Conservation (phyloP, 116 monocot species). For the Zostera marina region DNA sequence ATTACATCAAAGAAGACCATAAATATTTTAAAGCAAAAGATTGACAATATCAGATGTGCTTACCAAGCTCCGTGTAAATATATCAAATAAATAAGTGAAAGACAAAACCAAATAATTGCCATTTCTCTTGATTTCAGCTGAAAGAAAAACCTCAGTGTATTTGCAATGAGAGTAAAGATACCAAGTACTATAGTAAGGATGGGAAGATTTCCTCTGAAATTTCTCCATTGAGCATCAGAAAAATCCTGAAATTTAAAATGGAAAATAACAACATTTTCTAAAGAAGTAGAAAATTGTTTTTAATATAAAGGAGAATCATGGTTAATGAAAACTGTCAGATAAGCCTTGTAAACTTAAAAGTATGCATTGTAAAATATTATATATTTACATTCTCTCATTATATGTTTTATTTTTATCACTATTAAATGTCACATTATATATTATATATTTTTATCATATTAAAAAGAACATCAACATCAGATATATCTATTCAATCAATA, state of each 20-base stretch:
- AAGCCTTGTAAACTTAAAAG: too few relatives aligned
- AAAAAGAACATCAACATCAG: too few relatives aligned
- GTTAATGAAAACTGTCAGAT: neutral
- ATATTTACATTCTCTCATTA: too few relatives aligned
- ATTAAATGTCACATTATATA: too few relatives aligned
- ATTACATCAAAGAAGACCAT: neutral
- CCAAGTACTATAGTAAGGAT: conserved; percentile 64
- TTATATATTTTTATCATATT: too few relatives aligned
- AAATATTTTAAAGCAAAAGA: neutral
- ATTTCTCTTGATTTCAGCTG: conserved; percentile 49
- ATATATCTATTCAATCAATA: too few relatives aligned
- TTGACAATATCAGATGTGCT: conserved; percentile 4
- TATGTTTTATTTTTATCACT: too few relatives aligned
- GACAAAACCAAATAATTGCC: conserved; percentile 53
- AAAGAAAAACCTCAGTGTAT: conserved; percentile 25
- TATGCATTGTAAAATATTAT: too few relatives aligned
- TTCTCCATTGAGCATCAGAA: conserved; percentile 94
- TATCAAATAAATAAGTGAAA: conserved; percentile 56
- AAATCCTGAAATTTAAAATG: conserved; percentile 32
- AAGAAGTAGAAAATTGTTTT: neutral
- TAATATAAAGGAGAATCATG: neutral
- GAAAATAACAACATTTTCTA: neutral
- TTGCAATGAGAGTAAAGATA: conserved; percentile 40
- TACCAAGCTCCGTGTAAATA: conserved; percentile 97
- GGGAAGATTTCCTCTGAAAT: conserved; percentile 72